A percentile compares a stretch with the other conserved stretches of the same genome.
Conservation (phyloP, 164 flowering plant genomes). For the Tetracentron sinense region DNA sequence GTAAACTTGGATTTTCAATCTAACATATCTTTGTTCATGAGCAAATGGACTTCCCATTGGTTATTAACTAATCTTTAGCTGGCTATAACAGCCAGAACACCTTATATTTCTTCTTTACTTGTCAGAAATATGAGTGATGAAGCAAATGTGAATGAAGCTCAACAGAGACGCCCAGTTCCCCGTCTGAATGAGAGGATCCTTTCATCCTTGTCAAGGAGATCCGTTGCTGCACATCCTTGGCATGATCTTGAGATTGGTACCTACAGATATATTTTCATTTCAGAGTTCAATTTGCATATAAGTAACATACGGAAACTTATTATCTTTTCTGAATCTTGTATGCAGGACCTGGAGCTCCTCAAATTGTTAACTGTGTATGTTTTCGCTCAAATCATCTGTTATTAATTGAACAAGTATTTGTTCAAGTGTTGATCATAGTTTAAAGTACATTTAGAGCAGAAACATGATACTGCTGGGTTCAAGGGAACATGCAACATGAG, state of each 20-base stretch:
- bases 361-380: conserved; percentile 51
- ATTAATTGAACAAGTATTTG: not conserved
- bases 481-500: not conserved
- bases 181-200: conserved; percentile 64
- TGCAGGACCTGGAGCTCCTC: conserved; percentile 71
- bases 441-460: not conserved
- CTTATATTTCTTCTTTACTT: not conserved
- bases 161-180: conserved; percentile 28
- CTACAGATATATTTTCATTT: not conserved
- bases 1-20: no score
- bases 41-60: no score
- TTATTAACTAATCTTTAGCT: not conserved
- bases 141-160: conserved; percentile 12
- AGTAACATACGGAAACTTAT: not conserved
- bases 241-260: conserved; percentile 83
- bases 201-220: conserved; percentile 70
- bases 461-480: not conserved
- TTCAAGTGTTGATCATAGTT: not conserved
- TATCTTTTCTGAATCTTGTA: conserved; percentile 2
- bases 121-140: conserved; percentile 33
- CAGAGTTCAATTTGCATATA: not conserved
- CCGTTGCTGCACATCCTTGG: conserved; percentile 86
- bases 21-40: no score
- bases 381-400: not conserved
- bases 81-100: not conserved